Conservation (phyloP, 202 grass and related monocot genomes). For the Schoenoplectus triqueter region DNA sequence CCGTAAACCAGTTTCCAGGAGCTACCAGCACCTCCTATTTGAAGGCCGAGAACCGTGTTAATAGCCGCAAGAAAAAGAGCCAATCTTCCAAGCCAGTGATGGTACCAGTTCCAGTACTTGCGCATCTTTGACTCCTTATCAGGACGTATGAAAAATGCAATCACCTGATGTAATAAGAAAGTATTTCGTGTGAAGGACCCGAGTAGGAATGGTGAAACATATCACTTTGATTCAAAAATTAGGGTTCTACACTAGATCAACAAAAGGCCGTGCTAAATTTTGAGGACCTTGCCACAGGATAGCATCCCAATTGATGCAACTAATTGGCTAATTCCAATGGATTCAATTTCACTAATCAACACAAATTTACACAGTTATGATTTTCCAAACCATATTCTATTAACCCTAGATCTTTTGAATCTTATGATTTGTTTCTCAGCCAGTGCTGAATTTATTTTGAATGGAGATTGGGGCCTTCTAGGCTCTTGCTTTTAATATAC, state of each 20-base stretch:
- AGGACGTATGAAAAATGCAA: conserved; percentile 76
- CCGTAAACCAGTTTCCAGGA: conserved; percentile 78
- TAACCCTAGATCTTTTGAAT: background rate
- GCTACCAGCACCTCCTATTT: conserved; percentile 56
- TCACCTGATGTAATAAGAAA: conserved; percentile 51
- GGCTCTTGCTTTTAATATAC: too few relatives aligned
- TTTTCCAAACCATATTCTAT: background rate
- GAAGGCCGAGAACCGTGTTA: conserved; percentile 78
- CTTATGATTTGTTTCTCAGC: background rate
- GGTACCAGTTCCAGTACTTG: conserved; percentile 98
- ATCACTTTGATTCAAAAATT: background rate
- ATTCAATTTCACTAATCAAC: background rate
- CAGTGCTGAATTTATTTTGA: background rate
- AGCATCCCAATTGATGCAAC: background rate
- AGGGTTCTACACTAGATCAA: background rate
- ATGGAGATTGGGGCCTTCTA: background rate
- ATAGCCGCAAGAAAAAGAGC: conserved; percentile 75
- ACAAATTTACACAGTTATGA: background rate
- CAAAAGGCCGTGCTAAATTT: background rate
- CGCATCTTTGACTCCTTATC: conserved; percentile 74
- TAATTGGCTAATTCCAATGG: background rate
- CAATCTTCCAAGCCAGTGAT: conserved; percentile 90
- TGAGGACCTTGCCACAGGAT: background rate
- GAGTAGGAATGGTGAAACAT: background rate
- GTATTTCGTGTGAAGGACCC: conserved; percentile 33